phyloP scores from a whole-genome alignment of 2,329 filamentous ascomycete species.

The Drechslerella dactyloides region DNA sequence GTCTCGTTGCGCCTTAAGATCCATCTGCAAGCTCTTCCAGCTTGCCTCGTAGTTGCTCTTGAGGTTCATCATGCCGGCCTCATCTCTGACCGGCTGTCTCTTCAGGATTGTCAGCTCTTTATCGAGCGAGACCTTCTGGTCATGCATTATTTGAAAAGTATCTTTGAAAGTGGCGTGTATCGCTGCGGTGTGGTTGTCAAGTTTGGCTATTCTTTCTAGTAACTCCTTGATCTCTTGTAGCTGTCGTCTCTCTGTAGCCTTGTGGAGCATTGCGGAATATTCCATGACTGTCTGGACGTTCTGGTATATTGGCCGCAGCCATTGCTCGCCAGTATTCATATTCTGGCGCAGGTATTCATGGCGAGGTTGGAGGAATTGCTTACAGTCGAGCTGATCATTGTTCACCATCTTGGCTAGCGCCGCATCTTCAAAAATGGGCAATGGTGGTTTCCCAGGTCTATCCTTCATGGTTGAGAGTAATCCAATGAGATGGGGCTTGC shows the following conservation, averaged over 20 bases:
- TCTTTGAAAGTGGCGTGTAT: conserved; percentile 35
- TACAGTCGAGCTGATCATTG: conserved; percentile 6
- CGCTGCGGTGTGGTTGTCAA: conserved; percentile 31
- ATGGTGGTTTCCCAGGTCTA: conserved; percentile 1
- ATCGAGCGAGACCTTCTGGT: conserved; percentile 18
- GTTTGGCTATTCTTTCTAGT: conserved; percentile 27
- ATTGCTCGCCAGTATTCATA: not conserved
- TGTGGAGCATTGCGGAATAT: not conserved
- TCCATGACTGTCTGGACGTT: conserved; percentile 32
- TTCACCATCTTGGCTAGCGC: conserved; percentile 13
- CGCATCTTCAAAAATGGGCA: conserved; percentile 29
- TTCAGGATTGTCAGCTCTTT: conserved; percentile 15
- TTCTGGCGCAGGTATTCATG: conserved; percentile 26
- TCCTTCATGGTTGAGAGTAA: not conserved
- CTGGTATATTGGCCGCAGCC: conserved; percentile 24
- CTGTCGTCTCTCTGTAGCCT: not conserved
- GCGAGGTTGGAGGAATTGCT: conserved; percentile 24
- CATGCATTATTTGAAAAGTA: conserved; percentile 20
- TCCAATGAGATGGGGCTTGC: not conserved
- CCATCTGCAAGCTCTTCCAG: conserved; percentile 31
- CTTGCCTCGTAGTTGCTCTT: conserved; percentile 32
- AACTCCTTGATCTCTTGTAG: conserved; percentile 27
- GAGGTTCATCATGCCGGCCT: conserved; percentile 19
- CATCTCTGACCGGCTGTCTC: conserved; percentile 20
- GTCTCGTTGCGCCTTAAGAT: conserved; percentile 37